Base-by-base conservation (phyloP, 108 stramenopile genomes). In the Stephanodiscus triporus region DNA sequence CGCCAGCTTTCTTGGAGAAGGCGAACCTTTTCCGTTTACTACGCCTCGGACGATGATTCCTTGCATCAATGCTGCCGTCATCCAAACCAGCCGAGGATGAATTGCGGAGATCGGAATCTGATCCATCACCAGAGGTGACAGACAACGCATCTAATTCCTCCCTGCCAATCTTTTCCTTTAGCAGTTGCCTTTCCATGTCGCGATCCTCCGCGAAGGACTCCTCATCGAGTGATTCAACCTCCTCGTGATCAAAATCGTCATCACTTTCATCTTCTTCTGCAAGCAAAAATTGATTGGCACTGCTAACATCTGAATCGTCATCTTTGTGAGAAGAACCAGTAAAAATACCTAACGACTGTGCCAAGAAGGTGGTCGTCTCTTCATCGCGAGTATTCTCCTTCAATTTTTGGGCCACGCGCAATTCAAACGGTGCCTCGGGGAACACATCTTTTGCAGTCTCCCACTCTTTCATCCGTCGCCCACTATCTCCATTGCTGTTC, bases 91-190 rank as follows among this genome's bases (percentile, higher is more conserved):
- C 47, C n/a, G 48, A 66, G 0, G 64, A 66, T 57, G 17, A 47
- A 27, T 65, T 70, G 22, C 9, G 16, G 7, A 49, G 26, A 7
- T 81, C 80, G 32, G 48, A 38, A 26, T 80, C 82, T 19, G 74
- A 53, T 20, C 56, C 74, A 14, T 17, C 54, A 55, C 51, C 61
- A 34, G 83, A 76, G 36, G 48, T 38, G 11, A 56, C 50, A 20
- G 93, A 92, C 5, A 95, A 79, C 9, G 91, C 91, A 58, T 75
- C 82, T 14, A 95, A 75, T 63, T 95, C 94, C 43, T 75, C 80
- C 43, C 77, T 87, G n/a, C 73, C 87, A 59, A 94, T 90, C 36
- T 83, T 76, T 40, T 80, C 72, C 48, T 90, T 87, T 4, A 85
- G 69, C 54, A 78, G 58, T 16, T 63, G 27, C 37, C 40, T 45